These are phyloP conservation scores for Pneumocystis canis DNA, from an alignment of 1,139 yeast species.

Conservation along the genomic window DNA sequence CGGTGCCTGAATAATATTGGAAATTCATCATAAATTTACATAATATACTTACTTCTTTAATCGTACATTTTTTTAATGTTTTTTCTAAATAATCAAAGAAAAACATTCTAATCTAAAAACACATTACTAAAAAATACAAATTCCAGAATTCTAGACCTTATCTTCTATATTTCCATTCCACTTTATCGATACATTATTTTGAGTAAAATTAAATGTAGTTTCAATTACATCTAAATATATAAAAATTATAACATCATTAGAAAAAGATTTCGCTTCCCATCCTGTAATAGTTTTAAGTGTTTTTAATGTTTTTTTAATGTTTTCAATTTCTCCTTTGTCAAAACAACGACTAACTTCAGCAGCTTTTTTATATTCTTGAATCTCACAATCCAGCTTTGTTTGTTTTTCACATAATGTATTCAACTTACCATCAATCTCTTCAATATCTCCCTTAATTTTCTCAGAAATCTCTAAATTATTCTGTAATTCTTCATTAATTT, in stretches of 20 bases:
- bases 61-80: neutral
- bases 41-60: neutral
- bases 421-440: neutral
- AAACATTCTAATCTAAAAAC: neutral
- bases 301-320: conserved; percentile 29
- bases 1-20: neutral
- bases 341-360: conserved; percentile 13
- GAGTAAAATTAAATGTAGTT: neutral
- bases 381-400: conserved; percentile 4
- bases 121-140: neutral
- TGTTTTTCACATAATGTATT: conserved; percentile 1
- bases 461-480: neutral
- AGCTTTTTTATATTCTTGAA: conserved; percentile 12
- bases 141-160: neutral
- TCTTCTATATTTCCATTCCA: neutral
- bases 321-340: conserved; percentile 30
- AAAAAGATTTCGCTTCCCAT: conserved; percentile 7
- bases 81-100: neutral
- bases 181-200: neutral
- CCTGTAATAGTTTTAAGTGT: conserved; percentile 7
- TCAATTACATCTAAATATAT: neutral
- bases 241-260: neutral
- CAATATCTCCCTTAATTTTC: conserved; percentile 2
- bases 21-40: neutral
- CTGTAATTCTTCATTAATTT: conserved; percentile 3